Base-by-base conservation (phyloP, 148 eudicot species). In the Gaultheria prostrata region DNA sequence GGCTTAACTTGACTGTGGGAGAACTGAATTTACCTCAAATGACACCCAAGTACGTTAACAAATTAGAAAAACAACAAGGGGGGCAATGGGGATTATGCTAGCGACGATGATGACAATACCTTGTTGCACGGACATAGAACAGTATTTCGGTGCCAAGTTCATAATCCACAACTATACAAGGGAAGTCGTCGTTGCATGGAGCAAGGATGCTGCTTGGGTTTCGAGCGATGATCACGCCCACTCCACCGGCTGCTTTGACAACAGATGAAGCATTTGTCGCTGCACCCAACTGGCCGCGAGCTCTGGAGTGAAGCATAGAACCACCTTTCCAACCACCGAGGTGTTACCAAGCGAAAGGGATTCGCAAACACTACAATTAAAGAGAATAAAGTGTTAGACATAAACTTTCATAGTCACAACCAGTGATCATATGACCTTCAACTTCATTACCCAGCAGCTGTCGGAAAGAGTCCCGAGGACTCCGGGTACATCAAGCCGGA, bases 91-190 rank as follows among this genome's bases (percentile, higher is more conserved):
- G 33, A 67, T 67, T 67, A 2, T 10, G 35, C 72, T 3, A 13
- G 26, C 7, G 5, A 67, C 13, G 17, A 26, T 26, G 72, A 26
- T 10, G 35, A 67, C 18, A 67, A 39, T 67, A 67, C 35, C 39
- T 28, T 67, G 7, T 67, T 67, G 72, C 39, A 4, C 18, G 39
- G 39, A 67, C 30, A 35, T 67, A 67, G 17, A 67, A 26, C 7
- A 28, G 14, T 67, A 67, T 28, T 28, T 67, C 72, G 39, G 35
- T 67, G 72, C 72, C 72, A 67, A 67, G 35, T 30, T 67, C 72
- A 67, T 67, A 26, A n/a, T 67, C 72, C 72, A 67, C 72, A 67
- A 67, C 72, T 3, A 67, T 28, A 67, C 35, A 67, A 26, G 72
- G 67, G 72, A 67, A 67, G 72, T 67, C 72, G 13, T 13, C 17